Conservation (phyloP, 371 early-diverging fungal genomes). For the Polyrhizophydium stewartii region DNA sequence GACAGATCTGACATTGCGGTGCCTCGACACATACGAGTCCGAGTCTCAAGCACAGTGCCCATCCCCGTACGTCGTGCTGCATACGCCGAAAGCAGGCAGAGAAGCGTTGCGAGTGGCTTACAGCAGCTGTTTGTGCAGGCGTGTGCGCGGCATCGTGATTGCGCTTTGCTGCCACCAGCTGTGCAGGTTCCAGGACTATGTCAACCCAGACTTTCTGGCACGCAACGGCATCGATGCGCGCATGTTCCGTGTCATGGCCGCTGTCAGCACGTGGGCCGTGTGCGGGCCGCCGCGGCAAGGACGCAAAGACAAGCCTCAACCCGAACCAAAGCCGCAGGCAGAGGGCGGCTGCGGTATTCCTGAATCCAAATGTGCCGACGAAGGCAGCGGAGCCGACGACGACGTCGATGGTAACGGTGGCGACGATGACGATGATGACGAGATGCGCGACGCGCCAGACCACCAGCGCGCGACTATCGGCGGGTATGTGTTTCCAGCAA, state of each 20-base stretch:
- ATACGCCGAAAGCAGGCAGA: too few relatives aligned
- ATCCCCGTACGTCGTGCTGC: too few relatives aligned
- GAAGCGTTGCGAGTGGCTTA: too few relatives aligned
- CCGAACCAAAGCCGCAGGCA: neutral
- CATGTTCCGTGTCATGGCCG: constrained; percentile 49
- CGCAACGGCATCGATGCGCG: constrained; percentile 40
- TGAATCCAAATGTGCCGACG: too few relatives aligned
- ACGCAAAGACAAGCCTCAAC: neutral
- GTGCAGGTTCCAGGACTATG: constrained; percentile 75
- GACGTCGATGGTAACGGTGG: constrained; percentile 4
- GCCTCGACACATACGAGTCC: constrained; percentile 46
- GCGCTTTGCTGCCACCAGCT: constrained; percentile 90
- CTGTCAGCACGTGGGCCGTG: constrained; percentile 29
- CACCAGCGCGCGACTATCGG: too few relatives aligned
- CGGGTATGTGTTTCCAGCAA: too few relatives aligned
- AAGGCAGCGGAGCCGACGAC: neutral
- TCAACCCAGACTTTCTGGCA: constrained; percentile 59
- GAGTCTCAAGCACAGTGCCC: neutral
- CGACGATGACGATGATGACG: constrained; percentile 10
- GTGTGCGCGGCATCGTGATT: constrained; percentile 62
- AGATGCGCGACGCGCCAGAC: too few relatives aligned
- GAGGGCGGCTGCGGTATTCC: neutral
- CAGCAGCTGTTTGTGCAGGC: too few relatives aligned
- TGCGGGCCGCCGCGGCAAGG: constrained; percentile 21
- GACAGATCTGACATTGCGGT: constrained; percentile 80